phyloP scores from a whole-genome alignment of 75 land plant genomes.

The Sequoia sempervirens region DNA sequence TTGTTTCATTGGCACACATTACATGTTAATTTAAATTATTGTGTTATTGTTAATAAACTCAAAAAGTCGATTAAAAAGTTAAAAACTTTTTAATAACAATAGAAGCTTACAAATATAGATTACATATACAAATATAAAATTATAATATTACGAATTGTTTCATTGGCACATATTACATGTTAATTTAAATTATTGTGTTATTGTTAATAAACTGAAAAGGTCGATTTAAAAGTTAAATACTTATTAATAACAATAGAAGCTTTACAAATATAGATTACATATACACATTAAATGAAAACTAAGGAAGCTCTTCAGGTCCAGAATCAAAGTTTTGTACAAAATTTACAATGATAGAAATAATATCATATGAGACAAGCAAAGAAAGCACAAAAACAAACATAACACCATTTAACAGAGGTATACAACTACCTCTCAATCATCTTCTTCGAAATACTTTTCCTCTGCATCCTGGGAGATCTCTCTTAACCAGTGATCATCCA shows the following conservation, averaged over 20 bases:
- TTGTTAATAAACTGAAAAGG: too few species aligned
- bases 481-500: slow-evolving; percentile 88
- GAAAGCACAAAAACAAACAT: neutral
- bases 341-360: neutral
- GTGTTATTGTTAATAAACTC: neutral
- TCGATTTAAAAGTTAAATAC: too few species aligned
- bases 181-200: too few species aligned
- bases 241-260: neutral
- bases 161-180: too few species aligned
- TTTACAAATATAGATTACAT: neutral
- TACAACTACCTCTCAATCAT: slow-evolving; percentile 4
- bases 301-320: neutral
- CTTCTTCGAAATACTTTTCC: slow-evolving; percentile 85
- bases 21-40: neutral
- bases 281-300: neutral
- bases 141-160: too few species aligned
- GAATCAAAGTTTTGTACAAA: neutral
- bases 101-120: neutral
- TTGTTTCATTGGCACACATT: neutral
- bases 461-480: slow-evolving; percentile 86
- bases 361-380: neutral
- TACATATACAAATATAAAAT: too few species aligned
- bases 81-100: neutral
- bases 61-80: neutral
- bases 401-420: neutral